Evolutionary conservation across 495 filamentous ascomycete genomes (phyloP).

Genomic region (Aspergillus biplanus): DNA sequence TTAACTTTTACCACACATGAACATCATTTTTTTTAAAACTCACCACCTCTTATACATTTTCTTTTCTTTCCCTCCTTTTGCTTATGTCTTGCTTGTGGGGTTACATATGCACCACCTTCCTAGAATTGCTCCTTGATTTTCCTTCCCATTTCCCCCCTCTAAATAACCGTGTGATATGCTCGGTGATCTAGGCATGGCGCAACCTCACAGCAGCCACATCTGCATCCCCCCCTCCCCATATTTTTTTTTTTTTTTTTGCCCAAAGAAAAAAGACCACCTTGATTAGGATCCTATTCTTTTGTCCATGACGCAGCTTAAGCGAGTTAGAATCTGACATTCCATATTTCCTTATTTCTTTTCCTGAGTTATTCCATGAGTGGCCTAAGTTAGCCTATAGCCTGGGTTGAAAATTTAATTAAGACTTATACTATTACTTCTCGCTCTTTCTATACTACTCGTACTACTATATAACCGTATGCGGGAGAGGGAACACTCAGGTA

Average conservation of each 20-base stretch:
- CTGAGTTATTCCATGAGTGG: no score
- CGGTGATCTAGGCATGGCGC: slow-evolving; percentile 20
- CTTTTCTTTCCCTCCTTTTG: slow-evolving; percentile 10
- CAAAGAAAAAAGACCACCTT: slow-evolving; percentile 7
- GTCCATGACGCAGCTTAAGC: slow-evolving; percentile 28
- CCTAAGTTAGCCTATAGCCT: no score
- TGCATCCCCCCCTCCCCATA: no score
- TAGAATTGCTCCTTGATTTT: slow-evolving; percentile 12
- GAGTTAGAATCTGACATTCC: slow-evolving; percentile 25
- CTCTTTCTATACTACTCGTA: no score
- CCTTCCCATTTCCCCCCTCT: slow-evolving; percentile 10
- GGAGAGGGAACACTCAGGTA: no score
- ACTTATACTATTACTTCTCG: no score
- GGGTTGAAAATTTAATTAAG: no score
- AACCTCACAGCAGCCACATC: neutral
- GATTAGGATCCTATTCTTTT: slow-evolving; percentile 11
- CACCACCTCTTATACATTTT: slow-evolving; percentile 25
- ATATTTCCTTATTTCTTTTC: neutral
- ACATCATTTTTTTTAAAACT: slow-evolving; percentile 5
- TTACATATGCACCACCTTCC: slow-evolving; percentile 21
- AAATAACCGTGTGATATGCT: slow-evolving; percentile 26
- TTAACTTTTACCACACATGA: slow-evolving; percentile 28
- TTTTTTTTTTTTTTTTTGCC: no score
- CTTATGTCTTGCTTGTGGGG: slow-evolving; percentile 23
- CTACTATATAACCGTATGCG: no score